Evolutionary conservation across 108 stramenopile species (phyloP).

Genomic region (Cyclotella cryptica): DNA sequence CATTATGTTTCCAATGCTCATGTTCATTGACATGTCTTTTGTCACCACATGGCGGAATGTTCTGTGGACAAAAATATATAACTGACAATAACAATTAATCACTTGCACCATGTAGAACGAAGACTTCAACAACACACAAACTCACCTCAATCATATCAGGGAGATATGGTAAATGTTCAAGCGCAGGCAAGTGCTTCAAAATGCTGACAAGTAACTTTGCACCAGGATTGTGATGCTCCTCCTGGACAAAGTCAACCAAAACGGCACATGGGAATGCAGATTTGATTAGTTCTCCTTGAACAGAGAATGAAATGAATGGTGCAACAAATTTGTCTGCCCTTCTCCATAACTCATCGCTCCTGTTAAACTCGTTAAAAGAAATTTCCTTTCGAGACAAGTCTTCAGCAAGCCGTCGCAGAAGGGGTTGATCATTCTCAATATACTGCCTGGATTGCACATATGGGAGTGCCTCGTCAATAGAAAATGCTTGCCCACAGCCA

Average conservation of each 20-base stretch:
- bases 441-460: constrained; percentile 15
- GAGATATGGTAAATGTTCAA: constrained; percentile 29
- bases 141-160: constrained; percentile 46
- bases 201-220: constrained; percentile 4
- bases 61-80: constrained; percentile 38
- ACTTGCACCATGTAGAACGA: neutral
- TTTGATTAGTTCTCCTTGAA: neutral
- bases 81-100: neutral
- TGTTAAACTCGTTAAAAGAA: constrained; percentile 23
- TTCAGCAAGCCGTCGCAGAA: constrained; percentile 13
- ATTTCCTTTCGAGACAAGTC: neutral
- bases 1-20: constrained; percentile 25
- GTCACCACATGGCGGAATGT: constrained; percentile 38
- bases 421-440: constrained; percentile 4
- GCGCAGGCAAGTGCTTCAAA: constrained; percentile 5
- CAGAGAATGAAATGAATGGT: constrained; percentile 18
- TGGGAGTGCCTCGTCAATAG: constrained; percentile 16
- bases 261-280: constrained; percentile 14
- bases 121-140: neutral
- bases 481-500: constrained; percentile 26
- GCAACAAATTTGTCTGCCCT: constrained; percentile 8
- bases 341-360: constrained; percentile 28
- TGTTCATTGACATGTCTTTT: constrained; percentile 21
- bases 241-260: constrained; percentile 1
- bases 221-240: constrained; percentile 5